These are phyloP conservation scores for Aquilaria malaccensis DNA, from an alignment of 345 rosid species.

Conservation along the genomic window DNA sequence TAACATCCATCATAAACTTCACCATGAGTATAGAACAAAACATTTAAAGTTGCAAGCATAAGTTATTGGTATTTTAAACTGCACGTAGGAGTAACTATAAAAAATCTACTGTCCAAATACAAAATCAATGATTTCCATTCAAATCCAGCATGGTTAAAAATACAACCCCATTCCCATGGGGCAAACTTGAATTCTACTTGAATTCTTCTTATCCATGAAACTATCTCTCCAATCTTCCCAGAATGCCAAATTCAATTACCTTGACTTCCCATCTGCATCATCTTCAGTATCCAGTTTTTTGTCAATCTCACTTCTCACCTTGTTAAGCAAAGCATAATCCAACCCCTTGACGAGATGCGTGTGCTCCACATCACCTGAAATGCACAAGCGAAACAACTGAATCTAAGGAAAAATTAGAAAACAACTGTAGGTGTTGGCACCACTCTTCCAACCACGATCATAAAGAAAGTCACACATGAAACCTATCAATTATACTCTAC, in stretches of 20 bases:
- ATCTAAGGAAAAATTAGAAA: neutral
- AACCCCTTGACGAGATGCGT: constrained; percentile 97
- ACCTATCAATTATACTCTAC: neutral
- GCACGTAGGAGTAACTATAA: too few species aligned
- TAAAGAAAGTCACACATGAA: neutral
- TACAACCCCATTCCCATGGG: too few species aligned
- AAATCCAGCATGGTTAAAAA: too few species aligned
- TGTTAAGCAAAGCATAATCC: constrained; percentile 88
- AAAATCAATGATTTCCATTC: too few species aligned
- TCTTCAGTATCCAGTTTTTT: constrained; percentile 80
- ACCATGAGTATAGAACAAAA: too few species aligned
- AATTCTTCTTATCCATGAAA: too few species aligned
- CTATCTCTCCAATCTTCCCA: too few species aligned
- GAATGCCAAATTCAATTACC: constrained; percentile 28
- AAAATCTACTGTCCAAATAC: too few species aligned
- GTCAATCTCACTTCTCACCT: constrained; percentile 89
- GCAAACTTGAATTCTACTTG: too few species aligned
- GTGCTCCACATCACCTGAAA: constrained; percentile 87
- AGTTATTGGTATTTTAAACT: too few species aligned
- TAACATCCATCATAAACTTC: too few species aligned
- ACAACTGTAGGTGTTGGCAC: neutral
- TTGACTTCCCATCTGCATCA: constrained; percentile 51
- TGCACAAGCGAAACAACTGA: constrained; percentile 9
- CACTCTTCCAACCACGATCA: neutral
- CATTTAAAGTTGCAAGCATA: too few species aligned